phyloP scores from a whole-genome alignment of 2,329 filamentous ascomycete species.

The Lecanicillium sp. region DNA sequence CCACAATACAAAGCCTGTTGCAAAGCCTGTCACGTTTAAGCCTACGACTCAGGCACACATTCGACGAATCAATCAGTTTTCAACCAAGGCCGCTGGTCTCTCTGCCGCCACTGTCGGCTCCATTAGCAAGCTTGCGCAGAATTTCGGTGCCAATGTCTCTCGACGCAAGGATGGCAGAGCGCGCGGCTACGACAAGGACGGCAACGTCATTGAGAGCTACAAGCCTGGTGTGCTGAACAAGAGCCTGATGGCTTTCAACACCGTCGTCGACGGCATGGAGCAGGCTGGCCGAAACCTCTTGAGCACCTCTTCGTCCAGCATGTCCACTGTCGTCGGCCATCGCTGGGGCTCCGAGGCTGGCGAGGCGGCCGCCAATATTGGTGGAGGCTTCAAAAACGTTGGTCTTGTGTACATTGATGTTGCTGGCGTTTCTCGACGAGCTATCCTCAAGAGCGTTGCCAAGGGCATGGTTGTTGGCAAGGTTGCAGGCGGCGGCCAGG shows the following conservation, averaged over 20 bases:
- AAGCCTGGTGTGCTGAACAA: constrained; percentile 94
- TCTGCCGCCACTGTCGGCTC: constrained; percentile 83
- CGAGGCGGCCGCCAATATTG: constrained; percentile 64
- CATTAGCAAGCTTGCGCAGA: constrained; percentile 79
- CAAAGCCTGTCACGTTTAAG: constrained; percentile 80
- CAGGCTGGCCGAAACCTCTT: constrained; percentile 76
- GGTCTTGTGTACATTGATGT: constrained; percentile 97
- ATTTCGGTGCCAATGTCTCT: constrained; percentile 68
- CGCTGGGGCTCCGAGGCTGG: constrained; percentile 83
- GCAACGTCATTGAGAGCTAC: constrained; percentile 56
- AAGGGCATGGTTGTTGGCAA: constrained; percentile 92
- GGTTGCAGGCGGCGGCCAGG: constrained; percentile 64
- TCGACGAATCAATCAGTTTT: constrained; percentile 84
- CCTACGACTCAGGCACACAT: constrained; percentile 78
- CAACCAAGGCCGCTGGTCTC: constrained; percentile 67
- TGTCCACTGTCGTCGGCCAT: constrained; percentile 81
- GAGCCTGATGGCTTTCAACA: constrained; percentile 92
- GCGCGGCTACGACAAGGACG: constrained; percentile 62
- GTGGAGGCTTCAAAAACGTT: constrained; percentile 89
- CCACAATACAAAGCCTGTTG: constrained; percentile 66
- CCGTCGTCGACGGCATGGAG: constrained; percentile 87
- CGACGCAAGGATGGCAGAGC: constrained; percentile 42
- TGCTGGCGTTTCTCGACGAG: constrained; percentile 79
- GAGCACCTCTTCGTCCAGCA: constrained; percentile 65
- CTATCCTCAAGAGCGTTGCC: constrained; percentile 88